Evolutionary conservation across 371 early-diverging fungal species (phyloP), one percentile per base, ranked within the genome.

Genomic region (Actinomucor elegans): DNA sequence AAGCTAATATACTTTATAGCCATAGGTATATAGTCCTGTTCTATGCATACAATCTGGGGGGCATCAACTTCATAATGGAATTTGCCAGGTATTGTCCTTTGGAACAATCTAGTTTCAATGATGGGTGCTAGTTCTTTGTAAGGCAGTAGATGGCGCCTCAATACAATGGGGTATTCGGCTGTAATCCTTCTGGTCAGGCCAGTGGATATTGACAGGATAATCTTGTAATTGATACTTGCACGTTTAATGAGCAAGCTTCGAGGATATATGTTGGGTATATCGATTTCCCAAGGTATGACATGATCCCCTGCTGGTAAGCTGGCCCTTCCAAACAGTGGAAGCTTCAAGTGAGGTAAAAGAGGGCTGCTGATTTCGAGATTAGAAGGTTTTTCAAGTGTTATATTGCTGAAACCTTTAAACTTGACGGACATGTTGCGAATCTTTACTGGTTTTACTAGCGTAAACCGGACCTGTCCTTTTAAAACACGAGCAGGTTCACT

Each of bases 31-130:
- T 52, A 37, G 10, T 55, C 61, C 52, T 70, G 71, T 26, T 74
- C 66, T 21, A 66, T 37, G 34, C 69, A 74, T 4, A 71, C 46
- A 15, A 71, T 56, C 17, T 63, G 67, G 10, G 75, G 75, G 14
- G 61, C 57, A 43, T 74, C 75, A 21, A 74, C 55, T 31, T 74
- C 75, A 20, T 66, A 74, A 44, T 74, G 75, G 28, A 70, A 74
- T 57, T 68, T 74, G 17, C 66, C 66, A 31, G 75, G 64, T 8
- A 74, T 51, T 5, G 75, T 74, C 26, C 61, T 55, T 20, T 66
- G 61, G 35, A 54, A 68, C 14, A 68, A 20, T 43, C 55, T 65
- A 9, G 75, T 59, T 50, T 68, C 75, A 18, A 71, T 56, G 18
- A 68, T 31, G 4, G 75, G 71, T 0, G 69, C 38, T 2, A 68